A percentile compares a stretch with the other conserved stretches of the same genome.
Evolutionary conservation across 441 rosid genomes (phyloP).

Genomic region (Cnidoscolus chayamansa): DNA sequence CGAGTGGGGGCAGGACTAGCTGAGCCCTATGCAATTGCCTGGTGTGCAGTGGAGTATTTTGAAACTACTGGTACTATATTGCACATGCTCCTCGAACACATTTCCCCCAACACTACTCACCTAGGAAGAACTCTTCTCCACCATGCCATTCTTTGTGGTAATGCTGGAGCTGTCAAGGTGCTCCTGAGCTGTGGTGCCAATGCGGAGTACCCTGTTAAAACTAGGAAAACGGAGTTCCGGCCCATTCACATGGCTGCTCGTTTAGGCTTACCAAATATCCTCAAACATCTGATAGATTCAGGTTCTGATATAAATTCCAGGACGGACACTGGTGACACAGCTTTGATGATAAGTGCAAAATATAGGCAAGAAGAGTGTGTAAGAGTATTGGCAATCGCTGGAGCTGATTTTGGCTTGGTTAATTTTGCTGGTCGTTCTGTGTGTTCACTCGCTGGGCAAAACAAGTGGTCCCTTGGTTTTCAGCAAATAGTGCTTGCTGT

Average conservation of each 20-base stretch:
- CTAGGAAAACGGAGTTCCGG: slow-evolving; percentile 47
- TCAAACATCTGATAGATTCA: slow-evolving; percentile 52
- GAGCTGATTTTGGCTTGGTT: slow-evolving; percentile 79
- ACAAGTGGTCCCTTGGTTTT: slow-evolving; percentile 64
- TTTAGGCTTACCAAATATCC: slow-evolving; percentile 46
- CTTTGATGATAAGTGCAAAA: slow-evolving; percentile 64
- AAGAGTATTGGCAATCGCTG: slow-evolving; percentile 56
- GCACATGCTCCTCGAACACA: slow-evolving; percentile 54
- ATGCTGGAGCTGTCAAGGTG: slow-evolving; percentile 60
- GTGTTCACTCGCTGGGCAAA: slow-evolving; percentile 48
- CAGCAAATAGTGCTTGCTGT: slow-evolving; percentile 55
- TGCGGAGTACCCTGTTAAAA: slow-evolving; percentile 53
- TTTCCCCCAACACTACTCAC: slow-evolving; percentile 47
- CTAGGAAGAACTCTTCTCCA: slow-evolving; percentile 85
- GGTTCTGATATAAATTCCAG: slow-evolving; percentile 68
- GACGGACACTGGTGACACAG: slow-evolving; percentile 75
- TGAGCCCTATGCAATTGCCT: slow-evolving; percentile 78
- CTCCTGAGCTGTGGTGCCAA: slow-evolving; percentile 65
- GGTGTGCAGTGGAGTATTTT: slow-evolving; percentile 96
- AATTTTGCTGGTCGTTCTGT: slow-evolving; percentile 48
- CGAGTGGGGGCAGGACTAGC: slow-evolving; percentile 97
- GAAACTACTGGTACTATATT: slow-evolving; percentile 76
- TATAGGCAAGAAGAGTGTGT: slow-evolving; percentile 58
- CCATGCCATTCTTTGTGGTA: slow-evolving; percentile 86
- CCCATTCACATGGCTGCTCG: slow-evolving; percentile 89